Evolutionary conservation across 441 rosid species (phyloP), one percentile per base, ranked within the genome.

Genomic region (Euphorbia neoarborescens): DNA sequence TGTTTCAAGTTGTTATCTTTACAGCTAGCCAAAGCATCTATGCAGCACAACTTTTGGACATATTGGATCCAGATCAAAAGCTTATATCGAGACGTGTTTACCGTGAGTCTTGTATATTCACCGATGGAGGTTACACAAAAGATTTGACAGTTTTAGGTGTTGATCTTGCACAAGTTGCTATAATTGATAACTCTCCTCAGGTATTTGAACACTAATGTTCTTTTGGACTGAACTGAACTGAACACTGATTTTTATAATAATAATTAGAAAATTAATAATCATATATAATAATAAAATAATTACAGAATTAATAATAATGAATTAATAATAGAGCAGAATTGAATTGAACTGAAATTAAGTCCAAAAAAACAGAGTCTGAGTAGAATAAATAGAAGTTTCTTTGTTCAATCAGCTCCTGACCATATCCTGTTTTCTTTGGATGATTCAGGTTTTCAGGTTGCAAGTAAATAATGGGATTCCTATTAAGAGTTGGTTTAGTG

Each of bases 21-120:
- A 94, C 98, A 10, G 98, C 98, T 25, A 94, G 98, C 81, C 97
- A 89, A 76, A 89, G 95, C 84, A 89, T 91, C 75, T 94, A 94
- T 58, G 98, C 98, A 0, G 87, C 84, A 50, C 93, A 89, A 75
- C 91, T 93, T 72, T 76, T 91, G 69, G 96, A 93, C 81, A 80
- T 86, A 75, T 71, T 93, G 77, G 98, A 93, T 78, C 90, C 96
- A 30, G 88, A 85, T 24, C 84, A 83, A 78, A 87, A 87, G 84
- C 78, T 89, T 62, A 87, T 91, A 80, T 86, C 96, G 28, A 87
- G 77, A 60, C 84, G 92, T 44, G 80, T 84, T 76, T 91, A 88
- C 80, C 97, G 96, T 3, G 98, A 93, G 75, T 88, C 98, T 1
- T 93, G 97, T 86, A 84, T 88, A 71, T 84, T 91, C 76, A 79